phyloP scores from a whole-genome alignment of 2,329 filamentous ascomycete species.

The Hypoxylon sp. region DNA sequence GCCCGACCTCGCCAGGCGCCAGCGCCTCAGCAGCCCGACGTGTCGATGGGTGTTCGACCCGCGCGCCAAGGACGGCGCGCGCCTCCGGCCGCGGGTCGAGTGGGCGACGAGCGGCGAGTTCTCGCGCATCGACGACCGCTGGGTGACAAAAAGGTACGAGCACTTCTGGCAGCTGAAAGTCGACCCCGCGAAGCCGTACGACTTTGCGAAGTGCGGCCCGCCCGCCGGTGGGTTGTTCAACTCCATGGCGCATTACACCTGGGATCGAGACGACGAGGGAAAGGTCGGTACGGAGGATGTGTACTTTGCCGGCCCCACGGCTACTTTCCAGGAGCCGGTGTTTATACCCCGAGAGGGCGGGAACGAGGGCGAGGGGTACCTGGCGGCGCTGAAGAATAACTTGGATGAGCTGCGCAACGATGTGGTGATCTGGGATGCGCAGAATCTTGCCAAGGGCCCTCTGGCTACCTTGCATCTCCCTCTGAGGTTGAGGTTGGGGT shows the following conservation, averaged over 20 bases:
- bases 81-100: slow-evolving; percentile 48
- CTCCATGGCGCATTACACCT: slow-evolving; percentile 55
- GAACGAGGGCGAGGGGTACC: slow-evolving; percentile 60
- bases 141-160: slow-evolving; percentile 53
- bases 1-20: slow-evolving; percentile 40
- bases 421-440: slow-evolving; percentile 54
- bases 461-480: slow-evolving; percentile 53
- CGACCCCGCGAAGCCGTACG: slow-evolving; percentile 51
- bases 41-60: slow-evolving; percentile 54
- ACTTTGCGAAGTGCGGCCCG: slow-evolving; percentile 55
- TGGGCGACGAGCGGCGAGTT: slow-evolving; percentile 59
- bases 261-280: slow-evolving; percentile 41
- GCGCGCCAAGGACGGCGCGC: slow-evolving; percentile 47
- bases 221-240: slow-evolving; percentile 57
- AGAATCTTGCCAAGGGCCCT: slow-evolving; percentile 50
- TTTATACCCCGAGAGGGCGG: slow-evolving; percentile 57
- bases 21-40: slow-evolving; percentile 52
- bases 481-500: slow-evolving; percentile 51
- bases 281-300: slow-evolving; percentile 49
- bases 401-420: slow-evolving; percentile 56
- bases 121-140: slow-evolving; percentile 59
- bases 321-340: slow-evolving; percentile 61
- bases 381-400: slow-evolving; percentile 56
- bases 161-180: slow-evolving; percentile 58
- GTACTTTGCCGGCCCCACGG: slow-evolving; percentile 55